These are phyloP conservation scores for Aspergillus sp. DNA, from an alignment of 2,329 filamentous ascomycete species.

Conservation along the genomic window DNA sequence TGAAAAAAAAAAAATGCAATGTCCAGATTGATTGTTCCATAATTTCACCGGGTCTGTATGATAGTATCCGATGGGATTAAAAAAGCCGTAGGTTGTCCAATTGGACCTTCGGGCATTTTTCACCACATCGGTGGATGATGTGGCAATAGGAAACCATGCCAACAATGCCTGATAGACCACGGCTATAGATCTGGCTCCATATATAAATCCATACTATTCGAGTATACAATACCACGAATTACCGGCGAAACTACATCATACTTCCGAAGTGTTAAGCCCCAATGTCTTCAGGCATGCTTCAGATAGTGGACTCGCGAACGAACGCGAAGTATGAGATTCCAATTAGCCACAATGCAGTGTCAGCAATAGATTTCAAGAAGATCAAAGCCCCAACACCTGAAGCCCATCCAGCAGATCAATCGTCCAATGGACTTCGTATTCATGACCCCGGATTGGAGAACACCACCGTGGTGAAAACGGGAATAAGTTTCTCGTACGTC, in stretches of 20 bases:
- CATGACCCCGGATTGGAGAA: conserved; percentile 35
- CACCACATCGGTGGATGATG: too few species aligned
- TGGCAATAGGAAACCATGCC: not conserved
- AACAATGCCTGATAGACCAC: too few species aligned
- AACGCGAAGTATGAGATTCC: conserved; percentile 25
- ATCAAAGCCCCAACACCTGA: conserved; percentile 20
- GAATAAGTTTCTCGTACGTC: conserved; percentile 31
- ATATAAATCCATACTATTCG: not conserved
- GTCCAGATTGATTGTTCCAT: not conserved
- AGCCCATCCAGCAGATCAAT: conserved; percentile 21
- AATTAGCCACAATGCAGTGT: conserved; percentile 26
- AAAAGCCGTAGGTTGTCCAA: too few species aligned
- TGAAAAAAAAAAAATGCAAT: conserved; percentile 6
- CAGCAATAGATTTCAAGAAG: conserved; percentile 25
- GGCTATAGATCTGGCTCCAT: not conserved
- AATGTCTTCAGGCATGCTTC: conserved; percentile 19
- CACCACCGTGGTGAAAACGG: conserved; percentile 28
- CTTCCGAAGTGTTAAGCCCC: too few species aligned
- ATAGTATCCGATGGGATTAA: conserved; percentile 11
- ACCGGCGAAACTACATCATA: too few species aligned
- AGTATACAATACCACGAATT: not conserved
- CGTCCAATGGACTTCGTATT: conserved; percentile 26
- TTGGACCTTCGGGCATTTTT: too few species aligned
- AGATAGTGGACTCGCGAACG: conserved; percentile 28
- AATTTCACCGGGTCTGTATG: not conserved